Conservation (phyloP, 495 filamentous ascomycete genomes). For the Lophiotrema nucula region DNA sequence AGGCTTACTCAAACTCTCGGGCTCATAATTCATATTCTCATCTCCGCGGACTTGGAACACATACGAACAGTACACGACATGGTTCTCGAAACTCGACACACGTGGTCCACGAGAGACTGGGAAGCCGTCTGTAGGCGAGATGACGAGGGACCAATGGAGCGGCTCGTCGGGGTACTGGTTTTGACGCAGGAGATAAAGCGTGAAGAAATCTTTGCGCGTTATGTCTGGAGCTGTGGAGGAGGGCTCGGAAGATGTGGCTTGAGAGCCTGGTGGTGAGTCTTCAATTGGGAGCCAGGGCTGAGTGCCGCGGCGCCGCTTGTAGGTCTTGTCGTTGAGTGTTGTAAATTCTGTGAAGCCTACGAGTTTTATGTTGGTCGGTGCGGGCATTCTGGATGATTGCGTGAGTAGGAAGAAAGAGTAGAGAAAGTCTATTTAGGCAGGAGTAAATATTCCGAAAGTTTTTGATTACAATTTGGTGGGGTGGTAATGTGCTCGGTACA, state of each 20-base stretch:
- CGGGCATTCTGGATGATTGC: no score
- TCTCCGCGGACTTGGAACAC: background rate
- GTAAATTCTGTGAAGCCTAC: background rate
- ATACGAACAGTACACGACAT: background rate
- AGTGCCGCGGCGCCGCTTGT: background rate
- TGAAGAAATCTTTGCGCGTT: background rate
- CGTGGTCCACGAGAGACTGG: background rate
- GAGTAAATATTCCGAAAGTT: no score
- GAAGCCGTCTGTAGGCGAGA: background rate
- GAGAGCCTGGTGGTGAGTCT: background rate
- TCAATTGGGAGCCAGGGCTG: background rate
- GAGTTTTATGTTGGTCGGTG: background rate
- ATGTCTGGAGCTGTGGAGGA: background rate
- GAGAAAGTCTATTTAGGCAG: no score
- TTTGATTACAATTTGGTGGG: no score
- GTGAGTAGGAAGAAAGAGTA: no score
- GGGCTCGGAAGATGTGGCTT: no score
- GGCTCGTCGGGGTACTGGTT: background rate
- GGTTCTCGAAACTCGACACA: background rate
- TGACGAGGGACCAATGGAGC: background rate
- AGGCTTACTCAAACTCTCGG: background rate
- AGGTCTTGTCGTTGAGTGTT: background rate
- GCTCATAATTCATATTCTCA: background rate
- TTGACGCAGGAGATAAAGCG: background rate
- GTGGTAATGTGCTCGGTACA: no score